phyloP scores from a whole-genome alignment of 2,329 filamentous ascomycete genomes.

The Xylaria sp. region DNA sequence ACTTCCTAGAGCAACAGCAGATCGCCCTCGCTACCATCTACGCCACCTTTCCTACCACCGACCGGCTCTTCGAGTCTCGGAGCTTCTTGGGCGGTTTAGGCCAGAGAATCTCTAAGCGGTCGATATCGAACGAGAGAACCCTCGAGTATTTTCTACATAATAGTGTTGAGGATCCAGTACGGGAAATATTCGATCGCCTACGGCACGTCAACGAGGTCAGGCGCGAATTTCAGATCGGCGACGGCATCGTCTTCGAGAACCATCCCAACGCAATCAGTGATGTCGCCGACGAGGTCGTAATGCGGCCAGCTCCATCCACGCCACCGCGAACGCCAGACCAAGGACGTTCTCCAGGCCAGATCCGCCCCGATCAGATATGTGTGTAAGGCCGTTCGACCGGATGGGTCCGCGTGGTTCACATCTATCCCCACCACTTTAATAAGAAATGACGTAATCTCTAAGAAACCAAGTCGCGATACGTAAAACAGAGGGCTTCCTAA shows the following conservation, averaged over 20 bases:
- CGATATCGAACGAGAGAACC: conserved; percentile 33
- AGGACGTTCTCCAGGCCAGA: conserved; percentile 16
- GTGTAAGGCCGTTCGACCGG: no score
- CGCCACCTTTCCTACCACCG: conserved; percentile 22
- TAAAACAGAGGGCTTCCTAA: no score
- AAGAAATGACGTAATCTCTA: no score
- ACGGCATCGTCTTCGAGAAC: conserved; percentile 40
- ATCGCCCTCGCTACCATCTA: conserved; percentile 15
- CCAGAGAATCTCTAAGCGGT: conserved; percentile 18
- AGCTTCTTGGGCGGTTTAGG: conserved; percentile 30
- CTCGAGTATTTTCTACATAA: conserved; percentile 37
- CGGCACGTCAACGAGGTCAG: conserved; percentile 23
- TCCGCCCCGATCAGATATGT: conserved; percentile 41
- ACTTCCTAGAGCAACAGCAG: conserved; percentile 31
- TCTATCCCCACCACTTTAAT: no score
- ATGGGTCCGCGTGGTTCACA: no score
- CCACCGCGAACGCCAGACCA: conserved; percentile 28
- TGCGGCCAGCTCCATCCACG: conserved; percentile 11
- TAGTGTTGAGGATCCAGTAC: conserved; percentile 37
- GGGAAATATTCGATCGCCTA: conserved; percentile 36
- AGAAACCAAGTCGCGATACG: no score
- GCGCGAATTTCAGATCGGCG: conserved; percentile 30
- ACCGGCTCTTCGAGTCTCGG: conserved; percentile 33
- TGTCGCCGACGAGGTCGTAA: conserved; percentile 14
- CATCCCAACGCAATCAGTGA: conserved; percentile 34